phyloP scores from a whole-genome alignment of 2,329 filamentous ascomycete species.

The Neonectria neomacrospora region DNA sequence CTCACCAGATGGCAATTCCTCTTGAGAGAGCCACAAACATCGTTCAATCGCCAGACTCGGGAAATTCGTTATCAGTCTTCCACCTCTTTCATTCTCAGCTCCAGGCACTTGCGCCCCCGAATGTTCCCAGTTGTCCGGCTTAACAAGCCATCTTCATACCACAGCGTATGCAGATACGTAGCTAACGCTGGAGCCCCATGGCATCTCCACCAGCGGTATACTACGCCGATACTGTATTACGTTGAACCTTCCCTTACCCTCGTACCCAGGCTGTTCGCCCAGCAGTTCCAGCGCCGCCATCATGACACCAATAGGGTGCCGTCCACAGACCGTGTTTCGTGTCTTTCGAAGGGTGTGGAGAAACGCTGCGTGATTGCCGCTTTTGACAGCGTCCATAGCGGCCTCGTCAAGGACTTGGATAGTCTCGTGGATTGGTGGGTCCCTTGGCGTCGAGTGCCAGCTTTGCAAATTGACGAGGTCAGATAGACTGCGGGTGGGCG shows the following conservation, averaged over 20 bases:
- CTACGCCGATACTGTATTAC: slow-evolving; percentile 92
- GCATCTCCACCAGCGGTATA: slow-evolving; percentile 70
- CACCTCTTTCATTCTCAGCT: not conserved
- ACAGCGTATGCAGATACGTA: slow-evolving; percentile 94
- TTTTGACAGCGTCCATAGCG: slow-evolving; percentile 86
- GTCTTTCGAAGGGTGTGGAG: slow-evolving; percentile 75
- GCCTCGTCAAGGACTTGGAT: slow-evolving; percentile 83
- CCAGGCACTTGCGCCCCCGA: not conserved
- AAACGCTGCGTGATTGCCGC: slow-evolving; percentile 77
- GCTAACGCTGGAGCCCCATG: slow-evolving; percentile 87
- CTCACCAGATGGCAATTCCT: slow-evolving; percentile 1
- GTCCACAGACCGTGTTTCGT: slow-evolving; percentile 91
- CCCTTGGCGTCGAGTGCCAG: slow-evolving; percentile 48
- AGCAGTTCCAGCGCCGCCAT: slow-evolving; percentile 87
- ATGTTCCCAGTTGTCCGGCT: not conserved
- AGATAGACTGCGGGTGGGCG: slow-evolving; percentile 53
- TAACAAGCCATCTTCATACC: slow-evolving; percentile 55
- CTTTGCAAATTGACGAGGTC: slow-evolving; percentile 53
- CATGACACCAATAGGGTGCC: slow-evolving; percentile 92
- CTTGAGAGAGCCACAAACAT: not conserved
- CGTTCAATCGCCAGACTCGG: not conserved
- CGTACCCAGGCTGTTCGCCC: slow-evolving; percentile 48
- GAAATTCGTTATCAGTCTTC: not conserved
- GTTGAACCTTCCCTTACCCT: slow-evolving; percentile 69
- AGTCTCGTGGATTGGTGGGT: slow-evolving; percentile 79